Percentiles rank a stretch among this genome's conserved stretches.
These are phyloP conservation scores for Cutaneotrichosporon dermatis DNA, from an alignment of 1,284 basidiomycete species.

Conservation along the genomic window DNA sequence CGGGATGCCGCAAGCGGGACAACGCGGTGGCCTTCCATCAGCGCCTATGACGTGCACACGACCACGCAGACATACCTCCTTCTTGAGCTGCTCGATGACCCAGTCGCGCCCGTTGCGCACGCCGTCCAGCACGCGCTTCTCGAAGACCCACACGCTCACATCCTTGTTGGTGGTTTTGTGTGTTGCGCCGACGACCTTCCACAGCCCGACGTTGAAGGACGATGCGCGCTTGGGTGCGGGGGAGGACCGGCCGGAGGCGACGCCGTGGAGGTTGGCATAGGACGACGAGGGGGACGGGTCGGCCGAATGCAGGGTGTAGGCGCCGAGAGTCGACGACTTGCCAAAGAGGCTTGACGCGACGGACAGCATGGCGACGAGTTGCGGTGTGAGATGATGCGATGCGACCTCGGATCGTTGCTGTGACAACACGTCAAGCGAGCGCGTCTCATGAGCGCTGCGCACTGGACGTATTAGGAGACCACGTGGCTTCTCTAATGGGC, in stretches of 20 bases:
- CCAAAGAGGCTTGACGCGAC: conserved; percentile 78
- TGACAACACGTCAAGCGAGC: not conserved
- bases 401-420: not conserved
- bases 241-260: conserved; percentile 44
- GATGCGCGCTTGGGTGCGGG: conserved; percentile 35
- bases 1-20: conserved; percentile 84
- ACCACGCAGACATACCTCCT: conserved; percentile 60
- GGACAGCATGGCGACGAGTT: conserved; percentile 1
- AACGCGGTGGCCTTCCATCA: conserved; percentile 70
- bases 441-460: not conserved
- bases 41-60: not conserved
- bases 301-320: conserved; percentile 60
- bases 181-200: conserved; percentile 75
- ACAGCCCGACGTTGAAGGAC: conserved; percentile 70
- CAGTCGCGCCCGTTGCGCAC: conserved; percentile 62
- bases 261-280: conserved; percentile 45
- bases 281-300: conserved; percentile 32
- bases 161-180: conserved; percentile 84
- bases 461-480: too few species aligned
- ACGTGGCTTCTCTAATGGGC: not conserved
- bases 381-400: not conserved
- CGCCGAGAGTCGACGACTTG: conserved; percentile 77
- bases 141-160: conserved; percentile 83
- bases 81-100: conserved; percentile 74
- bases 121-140: conserved; percentile 71